Evolutionary conservation across 352 stramenopile species (phyloP), one percentile per base, ranked within the genome.

Genomic region (Halophytophthora polymorphica): DNA sequence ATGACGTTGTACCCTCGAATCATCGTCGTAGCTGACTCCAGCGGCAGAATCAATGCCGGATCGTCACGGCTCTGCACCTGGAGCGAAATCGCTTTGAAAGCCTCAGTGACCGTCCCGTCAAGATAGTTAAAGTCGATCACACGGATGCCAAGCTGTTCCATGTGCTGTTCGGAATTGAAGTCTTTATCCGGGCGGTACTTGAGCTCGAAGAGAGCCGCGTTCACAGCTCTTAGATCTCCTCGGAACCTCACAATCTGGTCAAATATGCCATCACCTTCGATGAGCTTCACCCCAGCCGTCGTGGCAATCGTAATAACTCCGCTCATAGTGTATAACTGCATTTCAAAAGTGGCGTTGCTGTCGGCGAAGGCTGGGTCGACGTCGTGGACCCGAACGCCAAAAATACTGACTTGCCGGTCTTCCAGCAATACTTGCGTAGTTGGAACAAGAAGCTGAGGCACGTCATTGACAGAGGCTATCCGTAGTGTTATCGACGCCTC

Each of bases 181-280:
- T 94, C 64, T 42, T 64, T 66, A 40, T 93, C 72, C 3, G 84
- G 79, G 36, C 48, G 57, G 52, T 94, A 94, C 17, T 61, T 69
- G 31, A 94, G 69, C 42, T 90, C 71, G n/a, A 89, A 87, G 0
- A 94, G 46, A 19, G 84, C 84, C 1, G 53, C 36, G 49, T 91
- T 93, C 15, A 92, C 64, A 19, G 73, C 57, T 10, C 68, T 51
- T 25, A 94, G 37, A 19, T 64, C 42, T 13, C 84, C 82, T 14
- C 58, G 54, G 38, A 93, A 87, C 0, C 64, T 69, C 34, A 87
- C 51, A 7, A 88, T 60, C 40, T 83, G 72, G 31, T 94, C 78
- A 0, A 31, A 25, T 3, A 50, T 7, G 3, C 73, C 71, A 49
- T 83, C 64, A 28, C 82, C 82, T 64, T 89, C 74, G 1, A 83